These are phyloP conservation scores for Hemerocallis citrina DNA, from an alignment of 106 monocot species.

Conservation along the genomic window DNA sequence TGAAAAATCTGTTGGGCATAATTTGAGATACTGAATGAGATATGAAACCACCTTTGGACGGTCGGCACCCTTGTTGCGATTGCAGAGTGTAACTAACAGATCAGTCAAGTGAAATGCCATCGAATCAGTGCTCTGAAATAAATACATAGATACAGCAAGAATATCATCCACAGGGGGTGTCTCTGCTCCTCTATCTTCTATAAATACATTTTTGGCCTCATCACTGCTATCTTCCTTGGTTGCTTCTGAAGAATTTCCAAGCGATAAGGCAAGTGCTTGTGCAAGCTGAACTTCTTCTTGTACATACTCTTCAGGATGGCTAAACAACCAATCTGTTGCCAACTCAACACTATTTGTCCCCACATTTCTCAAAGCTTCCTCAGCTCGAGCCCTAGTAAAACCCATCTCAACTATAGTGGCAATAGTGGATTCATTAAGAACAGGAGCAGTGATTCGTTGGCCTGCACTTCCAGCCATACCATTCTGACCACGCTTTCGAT, in stretches of 20 bases:
- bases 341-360: conserved; percentile 71
- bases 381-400: conserved; percentile 53
- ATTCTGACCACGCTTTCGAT: conserved; percentile 51
- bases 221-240: conserved; percentile 41
- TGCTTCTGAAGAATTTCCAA: conserved; percentile 53
- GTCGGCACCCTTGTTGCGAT: conserved; percentile 49
- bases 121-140: conserved; percentile 31
- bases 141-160: conserved; percentile 37
- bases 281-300: conserved; percentile 80
- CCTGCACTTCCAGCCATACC: conserved; percentile 27
- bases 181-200: conserved; percentile 25
- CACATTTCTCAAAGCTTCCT: conserved; percentile 67
- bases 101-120: conserved; percentile 51
- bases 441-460: conserved; percentile 20
- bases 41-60: conserved; percentile 30
- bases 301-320: conserved; percentile 72
- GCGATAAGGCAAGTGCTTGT: conserved; percentile 69
- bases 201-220: conserved; percentile 18
- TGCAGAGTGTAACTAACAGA: conserved; percentile 56
- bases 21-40: conserved; percentile 55
- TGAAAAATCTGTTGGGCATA: conserved; percentile 27
- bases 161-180: conserved; percentile 62
- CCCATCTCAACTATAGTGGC: conserved; percentile 82
- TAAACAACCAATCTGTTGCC: conserved; percentile 85
- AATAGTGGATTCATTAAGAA: conserved; percentile 60